Conservation (phyloP, 2,329 filamentous ascomycete genomes). For the Xylariaceae sp. region DNA sequence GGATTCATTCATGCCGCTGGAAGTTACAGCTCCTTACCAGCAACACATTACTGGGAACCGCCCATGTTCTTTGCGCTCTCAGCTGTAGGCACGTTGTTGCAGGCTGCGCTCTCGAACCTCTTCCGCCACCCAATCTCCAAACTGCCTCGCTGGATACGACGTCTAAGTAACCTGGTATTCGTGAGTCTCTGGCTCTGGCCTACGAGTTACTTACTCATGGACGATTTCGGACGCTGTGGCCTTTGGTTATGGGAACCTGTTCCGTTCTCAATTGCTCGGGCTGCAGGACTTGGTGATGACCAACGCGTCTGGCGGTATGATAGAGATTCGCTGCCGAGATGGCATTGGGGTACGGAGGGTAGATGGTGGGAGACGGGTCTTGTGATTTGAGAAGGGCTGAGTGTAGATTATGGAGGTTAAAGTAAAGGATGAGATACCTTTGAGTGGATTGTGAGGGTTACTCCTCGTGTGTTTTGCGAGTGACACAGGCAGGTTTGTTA, state of each 20-base stretch:
- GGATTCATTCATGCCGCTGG: slow-evolving; percentile 67
- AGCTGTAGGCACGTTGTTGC: slow-evolving; percentile 57
- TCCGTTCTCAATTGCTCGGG: slow-evolving; percentile 65
- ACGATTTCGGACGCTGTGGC: slow-evolving; percentile 70
- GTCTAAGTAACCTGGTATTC: slow-evolving; percentile 56
- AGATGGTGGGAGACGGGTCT: slow-evolving; percentile 56
- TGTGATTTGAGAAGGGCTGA: slow-evolving; percentile 27
- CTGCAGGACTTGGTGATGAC: slow-evolving; percentile 31
- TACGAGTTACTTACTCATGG: slow-evolving; percentile 60
- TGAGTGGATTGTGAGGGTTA: too few species aligned
- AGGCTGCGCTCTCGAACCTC: slow-evolving; percentile 37
- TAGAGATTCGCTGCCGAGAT: slow-evolving; percentile 45
- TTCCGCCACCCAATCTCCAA: slow-evolving; percentile 3
- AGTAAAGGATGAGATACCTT: not conserved
- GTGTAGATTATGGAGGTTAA: not conserved
- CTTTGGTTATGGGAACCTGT: slow-evolving; percentile 79
- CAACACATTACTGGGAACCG: slow-evolving; percentile 47
- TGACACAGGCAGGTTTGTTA: too few species aligned
- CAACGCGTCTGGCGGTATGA: slow-evolving; percentile 55
- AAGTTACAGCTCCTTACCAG: slow-evolving; percentile 59
- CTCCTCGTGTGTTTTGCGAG: too few species aligned
- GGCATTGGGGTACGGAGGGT: slow-evolving; percentile 47
- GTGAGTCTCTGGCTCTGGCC: slow-evolving; percentile 61
- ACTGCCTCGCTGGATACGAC: slow-evolving; percentile 43
- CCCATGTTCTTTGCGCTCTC: slow-evolving; percentile 69